Evolutionary conservation across 345 rosid species (phyloP).

Genomic region (Gossypium bickii): DNA sequence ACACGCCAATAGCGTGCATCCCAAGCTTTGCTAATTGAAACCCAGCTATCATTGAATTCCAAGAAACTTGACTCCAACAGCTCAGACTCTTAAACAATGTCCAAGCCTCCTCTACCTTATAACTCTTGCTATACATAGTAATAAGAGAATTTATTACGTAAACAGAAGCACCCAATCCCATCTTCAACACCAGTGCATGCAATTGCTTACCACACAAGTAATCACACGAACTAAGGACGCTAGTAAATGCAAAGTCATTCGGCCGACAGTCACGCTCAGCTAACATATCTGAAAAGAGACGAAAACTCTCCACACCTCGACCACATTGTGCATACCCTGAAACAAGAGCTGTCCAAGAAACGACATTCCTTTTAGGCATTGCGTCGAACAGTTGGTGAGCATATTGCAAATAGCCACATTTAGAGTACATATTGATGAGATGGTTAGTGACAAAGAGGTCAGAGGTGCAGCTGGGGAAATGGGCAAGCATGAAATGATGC

Average conservation of each 20-base stretch:
- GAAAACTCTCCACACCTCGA: slow-evolving; percentile 35
- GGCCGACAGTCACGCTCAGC: slow-evolving; percentile 37
- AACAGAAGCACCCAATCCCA: slow-evolving; percentile 42
- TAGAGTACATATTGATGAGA: slow-evolving; percentile 51
- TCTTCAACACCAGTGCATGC: slow-evolving; percentile 63
- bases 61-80: slow-evolving; percentile 48
- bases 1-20: slow-evolving; percentile 38
- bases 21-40: slow-evolving; percentile 46
- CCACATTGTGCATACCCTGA: slow-evolving; percentile 69
- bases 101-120: slow-evolving; percentile 49
- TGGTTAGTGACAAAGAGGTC: slow-evolving; percentile 54
- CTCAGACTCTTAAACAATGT: slow-evolving; percentile 48
- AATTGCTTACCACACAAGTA: slow-evolving; percentile 53
- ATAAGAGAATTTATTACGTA: slow-evolving; percentile 72
- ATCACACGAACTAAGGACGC: slow-evolving; percentile 57
- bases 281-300: slow-evolving; percentile 57
- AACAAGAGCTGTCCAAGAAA: slow-evolving; percentile 75
- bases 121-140: slow-evolving; percentile 54
- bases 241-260: slow-evolving; percentile 64
- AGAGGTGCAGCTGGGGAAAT: slow-evolving; percentile 1
- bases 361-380: slow-evolving; percentile 64
- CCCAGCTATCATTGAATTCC: slow-evolving; percentile 85
- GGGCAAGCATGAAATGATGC: slow-evolving; percentile 52
- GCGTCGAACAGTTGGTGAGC: slow-evolving; percentile 60
- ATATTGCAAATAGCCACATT: slow-evolving; percentile 49